Evolutionary conservation across 768 basidiomycete genomes (phyloP).

Genomic region (Mycena venus): DNA sequence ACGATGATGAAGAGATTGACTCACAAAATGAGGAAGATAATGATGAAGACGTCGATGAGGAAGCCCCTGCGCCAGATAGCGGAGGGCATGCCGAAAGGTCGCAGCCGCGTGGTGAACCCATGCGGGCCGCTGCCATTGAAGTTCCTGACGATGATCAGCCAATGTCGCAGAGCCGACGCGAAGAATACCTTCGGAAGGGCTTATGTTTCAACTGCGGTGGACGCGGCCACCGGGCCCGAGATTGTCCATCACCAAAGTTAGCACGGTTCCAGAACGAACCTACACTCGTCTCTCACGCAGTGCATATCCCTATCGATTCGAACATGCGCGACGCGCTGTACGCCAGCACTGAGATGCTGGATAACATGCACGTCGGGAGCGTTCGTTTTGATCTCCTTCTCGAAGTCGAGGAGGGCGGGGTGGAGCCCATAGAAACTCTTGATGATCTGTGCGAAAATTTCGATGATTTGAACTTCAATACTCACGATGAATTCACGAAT

Average conservation of each 20-base stretch:
- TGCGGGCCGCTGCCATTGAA: neutral
- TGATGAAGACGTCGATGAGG: neutral
- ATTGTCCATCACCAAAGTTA: neutral
- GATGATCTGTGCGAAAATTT: neutral
- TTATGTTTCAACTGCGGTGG: slow-evolving; percentile 1
- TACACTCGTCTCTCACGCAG: neutral
- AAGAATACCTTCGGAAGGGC: neutral
- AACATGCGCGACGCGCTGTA: neutral
- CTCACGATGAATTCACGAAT: neutral
- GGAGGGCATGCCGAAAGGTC: neutral
- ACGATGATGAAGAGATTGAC: neutral
- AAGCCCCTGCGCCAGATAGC: neutral
- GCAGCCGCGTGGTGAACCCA: neutral
- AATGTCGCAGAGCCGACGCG: neutral
- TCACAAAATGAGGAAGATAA: neutral
- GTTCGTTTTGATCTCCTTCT: neutral
- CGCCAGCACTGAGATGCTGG: neutral
- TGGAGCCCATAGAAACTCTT: neutral
- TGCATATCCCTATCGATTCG: neutral
- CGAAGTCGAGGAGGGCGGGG: no score
- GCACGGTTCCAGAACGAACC: neutral
- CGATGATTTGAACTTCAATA: neutral
- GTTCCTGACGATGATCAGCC: neutral
- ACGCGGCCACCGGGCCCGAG: neutral
- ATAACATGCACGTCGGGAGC: neutral